Conservation (phyloP, 805 yeast species). For the Metschnikowia noctiluminum region DNA sequence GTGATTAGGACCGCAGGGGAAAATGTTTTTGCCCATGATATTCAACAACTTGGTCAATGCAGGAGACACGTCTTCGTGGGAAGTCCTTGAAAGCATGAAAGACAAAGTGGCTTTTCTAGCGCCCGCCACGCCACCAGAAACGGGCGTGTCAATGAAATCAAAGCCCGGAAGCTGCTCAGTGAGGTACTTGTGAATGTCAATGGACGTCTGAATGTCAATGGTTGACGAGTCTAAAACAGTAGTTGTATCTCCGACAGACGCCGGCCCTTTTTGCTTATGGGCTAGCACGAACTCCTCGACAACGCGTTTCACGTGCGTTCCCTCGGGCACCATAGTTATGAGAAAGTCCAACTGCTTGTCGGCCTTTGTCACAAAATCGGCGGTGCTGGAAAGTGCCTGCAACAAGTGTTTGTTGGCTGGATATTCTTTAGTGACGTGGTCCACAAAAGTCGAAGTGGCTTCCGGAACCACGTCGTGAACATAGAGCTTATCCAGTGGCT, state of each 20-base stretch:
- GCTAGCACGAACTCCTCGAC: constrained; percentile 36
- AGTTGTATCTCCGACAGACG: constrained; percentile 13
- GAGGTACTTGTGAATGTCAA: constrained; percentile 35
- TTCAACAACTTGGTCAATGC: constrained; percentile 27
- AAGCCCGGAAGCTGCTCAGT: constrained; percentile 29
- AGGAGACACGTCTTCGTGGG: constrained; percentile 28
- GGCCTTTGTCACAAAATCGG: constrained; percentile 28
- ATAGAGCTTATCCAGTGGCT: constrained; percentile 36
- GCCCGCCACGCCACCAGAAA: constrained; percentile 54
- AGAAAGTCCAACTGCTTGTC: constrained; percentile 38
- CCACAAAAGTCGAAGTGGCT: constrained; percentile 25
- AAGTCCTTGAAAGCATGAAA: constrained; percentile 47
- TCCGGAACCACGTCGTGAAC: constrained; percentile 41
- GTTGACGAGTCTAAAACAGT: constrained; percentile 50
- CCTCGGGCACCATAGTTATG: constrained; percentile 55
- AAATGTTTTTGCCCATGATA: constrained; percentile 47
- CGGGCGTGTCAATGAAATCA: constrained; percentile 54
- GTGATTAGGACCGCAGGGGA: constrained; percentile 46
- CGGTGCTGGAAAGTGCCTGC: constrained; percentile 19
- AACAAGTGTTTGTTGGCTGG: constrained; percentile 23
- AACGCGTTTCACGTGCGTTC: constrained; percentile 44
- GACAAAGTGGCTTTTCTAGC: constrained; percentile 50
- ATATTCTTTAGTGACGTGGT: constrained; percentile 20
- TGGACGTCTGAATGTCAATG: constrained; percentile 48
- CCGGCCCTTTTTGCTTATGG: constrained; percentile 18